Conservation (phyloP, 73 alveolate genomes). For the Blepharisma japonicum region DNA sequence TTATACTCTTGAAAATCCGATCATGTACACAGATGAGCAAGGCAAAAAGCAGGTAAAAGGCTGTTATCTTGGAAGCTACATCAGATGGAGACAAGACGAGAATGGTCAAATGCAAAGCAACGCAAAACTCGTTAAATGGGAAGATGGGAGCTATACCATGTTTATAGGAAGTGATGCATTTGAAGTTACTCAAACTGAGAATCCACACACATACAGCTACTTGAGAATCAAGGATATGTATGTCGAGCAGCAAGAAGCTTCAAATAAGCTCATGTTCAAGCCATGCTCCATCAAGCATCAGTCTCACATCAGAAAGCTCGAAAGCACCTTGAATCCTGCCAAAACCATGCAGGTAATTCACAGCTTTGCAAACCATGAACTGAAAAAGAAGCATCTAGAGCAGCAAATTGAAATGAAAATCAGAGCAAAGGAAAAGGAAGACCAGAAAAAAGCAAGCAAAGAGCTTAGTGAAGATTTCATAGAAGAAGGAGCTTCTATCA, state of each 20-base stretch:
- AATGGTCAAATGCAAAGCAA: constrained; percentile 11
- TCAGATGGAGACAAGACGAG: constrained; percentile 11
- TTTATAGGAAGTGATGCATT: constrained; percentile 21
- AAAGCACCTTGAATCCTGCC: constrained; percentile 4
- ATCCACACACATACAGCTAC: not conserved
- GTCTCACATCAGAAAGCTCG: not conserved
- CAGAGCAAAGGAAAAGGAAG: not conserved
- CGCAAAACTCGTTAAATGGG: constrained; percentile 25
- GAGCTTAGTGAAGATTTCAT: not conserved
- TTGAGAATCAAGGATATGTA: not conserved
- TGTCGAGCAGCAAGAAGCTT: not conserved
- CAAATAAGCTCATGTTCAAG: constrained; percentile 24
- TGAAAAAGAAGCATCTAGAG: not conserved
- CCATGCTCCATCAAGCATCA: constrained; percentile 13
- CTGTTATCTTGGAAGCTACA: not conserved
- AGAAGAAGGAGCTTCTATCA: not conserved
- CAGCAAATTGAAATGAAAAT: not conserved
- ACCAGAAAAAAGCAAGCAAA: not conserved
- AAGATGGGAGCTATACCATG: constrained; percentile 26
- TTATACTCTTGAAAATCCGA: constrained; percentile 12
- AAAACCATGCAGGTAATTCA: not conserved
- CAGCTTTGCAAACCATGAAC: not conserved
- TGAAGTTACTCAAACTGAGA: constrained; percentile 20
- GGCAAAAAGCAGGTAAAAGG: constrained; percentile 18
- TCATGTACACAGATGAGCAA: constrained; percentile 20